phyloP scores from a whole-genome alignment of 495 filamentous ascomycete genomes.

The Chaetomium cochliodes region DNA sequence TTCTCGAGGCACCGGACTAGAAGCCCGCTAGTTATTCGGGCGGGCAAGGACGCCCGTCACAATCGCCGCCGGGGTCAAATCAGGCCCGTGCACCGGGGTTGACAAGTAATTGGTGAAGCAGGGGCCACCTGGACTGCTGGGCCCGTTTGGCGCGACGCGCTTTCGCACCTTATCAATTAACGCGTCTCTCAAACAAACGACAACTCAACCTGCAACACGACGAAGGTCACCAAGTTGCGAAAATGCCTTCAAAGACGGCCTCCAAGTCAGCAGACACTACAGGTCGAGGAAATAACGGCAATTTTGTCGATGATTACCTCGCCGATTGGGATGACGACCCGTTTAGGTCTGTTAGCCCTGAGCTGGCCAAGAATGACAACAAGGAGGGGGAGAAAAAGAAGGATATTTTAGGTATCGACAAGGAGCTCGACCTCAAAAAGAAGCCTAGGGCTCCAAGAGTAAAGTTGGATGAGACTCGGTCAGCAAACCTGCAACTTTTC shows the following conservation, averaged over 20 bases:
- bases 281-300: constrained; percentile 13
- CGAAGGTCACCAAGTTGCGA: background rate
- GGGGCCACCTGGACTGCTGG: background rate
- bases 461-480: constrained; percentile 84
- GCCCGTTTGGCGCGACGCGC: constrained; percentile 15
- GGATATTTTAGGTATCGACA: constrained; percentile 69
- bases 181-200: constrained; percentile 4
- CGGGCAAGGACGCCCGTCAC: constrained; percentile 39
- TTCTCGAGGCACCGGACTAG: constrained; percentile 29
- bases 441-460: constrained; percentile 66
- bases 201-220: background rate
- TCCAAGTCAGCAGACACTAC: constrained; percentile 1
- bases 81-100: no score
- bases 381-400: constrained; percentile 40
- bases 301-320: constrained; percentile 30
- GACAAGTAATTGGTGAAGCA: no score
- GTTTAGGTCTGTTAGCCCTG: constrained; percentile 36
- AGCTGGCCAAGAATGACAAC: constrained; percentile 33
- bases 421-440: constrained; percentile 77
- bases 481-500: constrained; percentile 18
- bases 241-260: constrained; percentile 25
- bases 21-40: constrained; percentile 35
- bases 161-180: background rate
- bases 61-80: no score
- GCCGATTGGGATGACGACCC: constrained; percentile 36